Conservation (phyloP, 352 stramenopile genomes). For the Chrysophaeum taylorii region DNA sequence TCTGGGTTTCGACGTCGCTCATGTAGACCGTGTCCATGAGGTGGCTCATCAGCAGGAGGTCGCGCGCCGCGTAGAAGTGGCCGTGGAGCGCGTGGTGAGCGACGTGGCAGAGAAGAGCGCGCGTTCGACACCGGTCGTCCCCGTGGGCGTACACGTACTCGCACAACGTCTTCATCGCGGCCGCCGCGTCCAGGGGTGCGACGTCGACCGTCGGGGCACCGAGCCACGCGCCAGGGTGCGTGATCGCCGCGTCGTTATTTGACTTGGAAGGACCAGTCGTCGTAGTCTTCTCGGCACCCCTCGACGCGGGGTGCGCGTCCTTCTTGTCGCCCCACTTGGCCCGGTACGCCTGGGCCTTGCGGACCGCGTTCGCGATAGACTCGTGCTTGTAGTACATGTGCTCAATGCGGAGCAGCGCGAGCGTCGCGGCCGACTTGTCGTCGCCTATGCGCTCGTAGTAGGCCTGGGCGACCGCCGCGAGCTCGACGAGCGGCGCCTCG, state of each 20-base stretch:
- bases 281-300: not conserved
- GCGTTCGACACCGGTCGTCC: slow-evolving; percentile 77
- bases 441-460: slow-evolving; percentile 75
- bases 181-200: slow-evolving; percentile 27
- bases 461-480: slow-evolving; percentile 66
- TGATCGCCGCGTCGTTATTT: not conserved
- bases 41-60: slow-evolving; percentile 95
- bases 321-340: slow-evolving; percentile 10
- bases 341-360: slow-evolving; percentile 24
- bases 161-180: slow-evolving; percentile 64
- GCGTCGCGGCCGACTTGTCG: slow-evolving; percentile 57
- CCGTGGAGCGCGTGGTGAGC: slow-evolving; percentile 94
- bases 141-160: slow-evolving; percentile 83
- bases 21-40: slow-evolving; percentile 81
- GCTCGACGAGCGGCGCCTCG: slow-evolving; percentile 72
- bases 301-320: slow-evolving; percentile 16
- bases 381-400: slow-evolving; percentile 95
- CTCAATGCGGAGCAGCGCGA: slow-evolving; percentile 81
- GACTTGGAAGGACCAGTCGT: not conserved
- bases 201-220: slow-evolving; percentile 11
- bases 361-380: slow-evolving; percentile 59
- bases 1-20: slow-evolving; percentile 84
- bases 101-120: slow-evolving; percentile 96
- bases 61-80: slow-evolving; percentile 92
- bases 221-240: slow-evolving; percentile 18